Evolutionary conservation across 352 stramenopile species (phyloP), one percentile per base, ranked within the genome.

Genomic region (Phytopythium chamaehyphon): DNA sequence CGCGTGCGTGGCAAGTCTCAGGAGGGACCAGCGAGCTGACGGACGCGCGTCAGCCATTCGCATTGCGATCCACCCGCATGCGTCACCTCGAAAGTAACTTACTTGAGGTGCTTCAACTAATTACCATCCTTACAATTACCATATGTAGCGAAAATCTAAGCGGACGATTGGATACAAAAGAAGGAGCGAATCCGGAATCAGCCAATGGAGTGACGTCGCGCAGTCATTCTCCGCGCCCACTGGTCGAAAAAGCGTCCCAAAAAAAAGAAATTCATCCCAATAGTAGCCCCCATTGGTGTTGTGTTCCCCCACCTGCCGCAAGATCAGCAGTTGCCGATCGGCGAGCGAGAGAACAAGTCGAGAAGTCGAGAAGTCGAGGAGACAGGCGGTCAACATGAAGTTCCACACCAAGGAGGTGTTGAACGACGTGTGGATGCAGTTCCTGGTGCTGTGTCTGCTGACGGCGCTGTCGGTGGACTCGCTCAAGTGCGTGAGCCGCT

Each of bases 381-480:
- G 26, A 21, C 31, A 33, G 24, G 49, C 23, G 24, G 12, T 15
- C 37, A 28, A n/a, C 52, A 85, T 91, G 81, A 88, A 89, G 62
- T 84, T 89, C 58, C 64, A 87, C 62, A 73, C 76, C 51, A 76
- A 70, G 43, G 78, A 88, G 51, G 80, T 90, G 66, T 66, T 95
- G 14, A 86, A 84, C 48, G 84, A 95, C 50, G 76, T 86, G 38
- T 90, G 79, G 76, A 83, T 79, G 57, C 84, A 95, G 69, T 88
- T 91, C 61, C 47, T 88, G 40, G 75, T 79, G 46, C 69, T 95
- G 28, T 74, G 59, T 44, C 62, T 93, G 49, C 62, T 93, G 46
- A 73, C 92, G 35, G 83, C 85, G 75, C 68, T 95, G 49, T 73
- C 84, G 14, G 76, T 93, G 26, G 84, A 95, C 64, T 90, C 80